Evolutionary conservation across 352 stramenopile genomes (phyloP), one percentile per base, ranked within the genome.

Genomic region (Stramenopiles sp.): DNA sequence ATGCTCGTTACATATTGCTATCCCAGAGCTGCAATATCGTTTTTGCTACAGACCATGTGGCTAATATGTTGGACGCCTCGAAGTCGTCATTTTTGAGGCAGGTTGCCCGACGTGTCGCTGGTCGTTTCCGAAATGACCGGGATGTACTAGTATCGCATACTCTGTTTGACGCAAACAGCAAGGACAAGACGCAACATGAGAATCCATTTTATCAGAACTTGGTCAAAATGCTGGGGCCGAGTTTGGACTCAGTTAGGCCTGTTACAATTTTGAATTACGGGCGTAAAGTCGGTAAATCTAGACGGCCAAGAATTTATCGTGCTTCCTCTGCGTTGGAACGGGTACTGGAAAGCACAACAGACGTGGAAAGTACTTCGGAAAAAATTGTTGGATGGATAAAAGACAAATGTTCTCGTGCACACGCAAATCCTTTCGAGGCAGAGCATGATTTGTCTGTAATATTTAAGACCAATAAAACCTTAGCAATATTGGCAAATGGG

Each of bases 381-480:
- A 14, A 4, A 31, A 14, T 78, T 33, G 22, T 78, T 14, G 4
- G 8, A 33, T 78, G 71, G 71, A 33, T 78, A 4, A 14, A 78
- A 33, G 31, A 14, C 4, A 78, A 78, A 78, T 78, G 71, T 78
- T 33, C 8, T 14, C 30, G 14, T 8, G 71, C 71, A 14, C 30
- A 33, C 22, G 8, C 71, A 78, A 55, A 55, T 14, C 39, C 39
- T 14, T 55, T 55, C 39, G 39, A 55, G 14, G 30, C 4, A 14
- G 71, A 78, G 14, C 71, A 14, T 78, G 71, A 78, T 8, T 33
- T 78, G 8, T 78, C 71, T 14, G 71, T 78, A 14, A 78, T 78
- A 14, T 78, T 78, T 78, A 78, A 78, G 71, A 78, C 71, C 1
- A 78, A 78, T 33, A 78, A 78, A 78, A 78, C 71, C 1, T 78